Base-by-base conservation (phyloP, 2,329 filamentous ascomycete genomes). In the Talaromyces albobiverticillius region DNA sequence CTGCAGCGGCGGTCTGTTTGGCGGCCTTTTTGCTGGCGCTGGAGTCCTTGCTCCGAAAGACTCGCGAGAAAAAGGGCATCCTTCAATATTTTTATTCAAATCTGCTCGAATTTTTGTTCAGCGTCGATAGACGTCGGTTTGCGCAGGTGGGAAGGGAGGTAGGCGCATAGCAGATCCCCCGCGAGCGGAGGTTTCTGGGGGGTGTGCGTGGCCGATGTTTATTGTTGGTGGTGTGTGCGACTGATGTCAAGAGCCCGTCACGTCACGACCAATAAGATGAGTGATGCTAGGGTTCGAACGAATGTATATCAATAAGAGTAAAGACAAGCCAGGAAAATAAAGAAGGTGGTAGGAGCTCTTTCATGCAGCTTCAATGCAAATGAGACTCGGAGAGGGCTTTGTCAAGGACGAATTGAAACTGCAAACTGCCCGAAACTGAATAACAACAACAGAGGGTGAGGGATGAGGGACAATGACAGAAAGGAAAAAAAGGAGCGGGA, bases 21-120 rank as follows among this genome's bases (percentile, higher is more conserved):
- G 77, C 73, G 60, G 79, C 63, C 63, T 74, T 82, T 75, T 91
- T 92, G 74, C 80, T 80, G 55, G 75, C 70, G 61, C 77, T 74
- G 67, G 80, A 80, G 76, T 94, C 89, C 76, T 87, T 91, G 76
- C 82, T 82, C 79, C 90, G 90, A 73, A 93, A 82, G 56, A 81
- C 77, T 57, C 77, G 79, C 55, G 80, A 81, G 66, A 85, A 82
- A 66, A 84, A 82, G 53, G 81, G 75, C 80, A 83, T 83, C 46
- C 8, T 58, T 67, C 55, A 40, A 45, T 46, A 18, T 42, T 14
- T n/a, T n/a, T n/a, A n/a, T n/a, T n/a, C n/a, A n/a, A n/a, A n/a
- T n/a, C n/a, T n/a, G n/a, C n/a, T n/a, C n/a, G n/a, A n/a, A 18
- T 1, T 14, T 14, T 18, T 32, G 16, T 3, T 10, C 10, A 4